Base-by-base conservation (phyloP, 441 rosid genomes). In the Populus hybrid region DNA sequence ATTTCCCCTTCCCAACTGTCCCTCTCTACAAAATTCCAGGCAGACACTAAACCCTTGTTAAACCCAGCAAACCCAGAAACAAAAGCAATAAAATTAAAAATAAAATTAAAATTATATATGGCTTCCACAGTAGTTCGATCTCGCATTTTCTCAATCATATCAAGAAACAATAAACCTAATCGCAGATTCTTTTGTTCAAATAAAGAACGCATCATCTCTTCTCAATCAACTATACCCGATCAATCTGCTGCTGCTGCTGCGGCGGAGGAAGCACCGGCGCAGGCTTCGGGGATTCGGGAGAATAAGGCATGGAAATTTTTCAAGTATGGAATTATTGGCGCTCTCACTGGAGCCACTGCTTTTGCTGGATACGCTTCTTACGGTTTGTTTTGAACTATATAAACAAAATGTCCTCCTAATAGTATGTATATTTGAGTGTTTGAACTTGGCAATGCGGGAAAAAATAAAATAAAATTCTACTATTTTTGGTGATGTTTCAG, bases 271-370 rank as follows among this genome's bases (percentile, higher is more conserved):
- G 72, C 79, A 8, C 75, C 79, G 46, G 75, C 79, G 40, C 76
- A 53, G 21, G 42, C 42, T 38, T 0, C 42, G 42, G 42, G 42
- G 42, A 38, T 38, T 24, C 14, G 69, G 67, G 79, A 76, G 77
- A 83, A 88, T 76, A 88, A 85, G 78, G 63, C 86, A 42, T 85
- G 82, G 84, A 83, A 79, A 66, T 87, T 88, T 80, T 87, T 95
- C 74, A 86, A 83, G 87, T 88, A 85, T 76, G 90, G 85, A 61
- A 79, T 92, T 69, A 12, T 83, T 34, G 90, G 84, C 28, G 83
- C 91, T 32, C 36, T 95, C 81, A 83, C 92, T 1, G 97, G 94
- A 74, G 88, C 86, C 76, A 42, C 86, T 66, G 95, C 83, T 72
- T 82, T 83, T 65, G 79, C 86, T 74, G 89, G 94, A 63, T 91